These are phyloP conservation scores for Beauveria australis DNA, from an alignment of 2,329 filamentous ascomycete species.

Conservation along the genomic window DNA sequence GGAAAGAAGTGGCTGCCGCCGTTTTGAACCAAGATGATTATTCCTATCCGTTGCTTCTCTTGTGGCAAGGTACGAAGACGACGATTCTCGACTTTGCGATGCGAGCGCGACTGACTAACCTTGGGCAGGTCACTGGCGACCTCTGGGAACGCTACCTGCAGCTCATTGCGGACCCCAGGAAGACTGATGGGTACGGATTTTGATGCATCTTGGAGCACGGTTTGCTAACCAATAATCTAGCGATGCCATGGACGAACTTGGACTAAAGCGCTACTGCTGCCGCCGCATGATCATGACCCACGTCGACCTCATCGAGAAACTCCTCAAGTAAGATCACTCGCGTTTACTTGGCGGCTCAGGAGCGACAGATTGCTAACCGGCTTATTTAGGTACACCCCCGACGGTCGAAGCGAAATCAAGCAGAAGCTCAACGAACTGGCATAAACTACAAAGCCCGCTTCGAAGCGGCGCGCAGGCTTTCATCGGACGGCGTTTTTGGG, in stretches of 20 bases:
- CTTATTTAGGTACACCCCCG: slow-evolving; percentile 47
- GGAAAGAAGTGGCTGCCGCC: background rate
- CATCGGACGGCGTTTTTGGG: slow-evolving; percentile 11
- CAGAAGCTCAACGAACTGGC: slow-evolving; percentile 13
- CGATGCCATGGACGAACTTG: slow-evolving; percentile 91
- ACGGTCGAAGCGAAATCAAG: slow-evolving; percentile 35
- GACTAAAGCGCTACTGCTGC: slow-evolving; percentile 94
- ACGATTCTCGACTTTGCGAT: slow-evolving; percentile 3
- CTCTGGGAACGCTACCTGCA: slow-evolving; percentile 95
- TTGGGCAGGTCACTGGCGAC: slow-evolving; percentile 77
- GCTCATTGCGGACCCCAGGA: slow-evolving; percentile 66
- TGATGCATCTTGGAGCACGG: background rate
- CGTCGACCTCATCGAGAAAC: slow-evolving; percentile 96
- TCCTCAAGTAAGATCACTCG: slow-evolving; percentile 63
- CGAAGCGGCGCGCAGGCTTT: background rate
- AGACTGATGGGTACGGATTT: slow-evolving; percentile 60
- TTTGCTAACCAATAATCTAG: slow-evolving; percentile 39
- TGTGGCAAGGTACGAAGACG: slow-evolving; percentile 76
- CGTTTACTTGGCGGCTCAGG: background rate
- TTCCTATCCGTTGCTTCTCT: slow-evolving; percentile 96
- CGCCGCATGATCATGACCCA: slow-evolving; percentile 99
- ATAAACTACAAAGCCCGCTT: background rate
- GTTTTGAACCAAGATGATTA: slow-evolving; percentile 70
- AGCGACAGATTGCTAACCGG: background rate
- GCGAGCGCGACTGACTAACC: slow-evolving; percentile 22